Evolutionary conservation across 225 moss, liverwort and hornwort genomes (phyloP), one percentile per base, ranked within the genome.

Genomic region (Marchantia polymorpha): DNA sequence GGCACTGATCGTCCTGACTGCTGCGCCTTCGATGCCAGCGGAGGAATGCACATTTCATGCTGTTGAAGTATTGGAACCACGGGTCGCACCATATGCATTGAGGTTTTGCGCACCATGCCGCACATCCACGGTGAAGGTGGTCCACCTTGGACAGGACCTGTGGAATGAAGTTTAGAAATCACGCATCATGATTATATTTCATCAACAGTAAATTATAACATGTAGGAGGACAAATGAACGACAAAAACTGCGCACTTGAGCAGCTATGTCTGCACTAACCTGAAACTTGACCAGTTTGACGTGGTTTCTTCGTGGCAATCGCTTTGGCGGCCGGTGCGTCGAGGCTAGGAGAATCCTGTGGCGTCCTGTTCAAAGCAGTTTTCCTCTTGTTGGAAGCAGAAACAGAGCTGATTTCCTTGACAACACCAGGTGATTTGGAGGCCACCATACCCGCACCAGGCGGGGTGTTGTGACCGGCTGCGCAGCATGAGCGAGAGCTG

Each of bases 71-170:
- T 73, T 12, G 84, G 77, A 69, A 71, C 54, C 46, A 84, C 81
- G 4, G 84, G 51, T 60, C 84, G 81, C 55, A 84, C 81, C 51
- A 71, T 58, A 55, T 78, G 81, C 66, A 74, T 12, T 26, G 84
- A 84, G 29, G 49, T 81, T 30, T 84, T 84, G 26, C 84, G 72
- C 6, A 84, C 81, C 20, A 56, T 54, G 15, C 84, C 84, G 48
- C 81, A 81, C 64, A 81, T 54, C 81, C 77, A 81, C 0, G 81
- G 71, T 20, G 72, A 70, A 10, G 64, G 52, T 13, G 50, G 25
- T 31, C 20, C 66, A 51, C 12, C 69, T 26, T 50, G 70, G 47
- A 52, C 8, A 61, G 79, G 17, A 25, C 25, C 78, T 83, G 79
- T 17, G 19, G 47, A 20, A 48, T 20, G 17, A 48, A 47, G 19